Base-by-base conservation (phyloP, 2,329 filamentous ascomycete species). In the Exophiala xenobiotica region DNA sequence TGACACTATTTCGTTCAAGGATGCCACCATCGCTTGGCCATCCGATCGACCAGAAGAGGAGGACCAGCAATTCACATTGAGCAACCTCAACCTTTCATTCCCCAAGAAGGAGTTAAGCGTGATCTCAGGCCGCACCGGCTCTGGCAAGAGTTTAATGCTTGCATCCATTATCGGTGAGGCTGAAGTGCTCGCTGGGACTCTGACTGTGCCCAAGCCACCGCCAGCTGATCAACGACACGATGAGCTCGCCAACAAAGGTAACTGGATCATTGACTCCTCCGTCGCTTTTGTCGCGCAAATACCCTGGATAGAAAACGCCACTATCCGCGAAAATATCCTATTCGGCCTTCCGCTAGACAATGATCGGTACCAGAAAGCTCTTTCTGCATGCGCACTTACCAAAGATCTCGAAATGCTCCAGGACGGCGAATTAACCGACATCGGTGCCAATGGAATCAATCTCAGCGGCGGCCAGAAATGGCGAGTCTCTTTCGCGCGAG, bases 231-330 rank as follows among this genome's bases (percentile, higher is more conserved):
- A 86, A 22, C 77, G 85, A 29, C 78, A 79, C 55, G 85, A 88
- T 60, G 65, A 70, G 46, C 79, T 82, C 55, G 87, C 86, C 2
- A 85, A 70, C 11, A 70, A 63, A 40, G 68, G 68, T 3, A 74
- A 88, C 58, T 90, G 87, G 87, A 82, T 87, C 38, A 77, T 90
- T 12, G 78, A 83, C 6, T 78, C 78, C 2, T 79, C 85, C 1
- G 78, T 90, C 41, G 88, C 88, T 0, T 92, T 85, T 60, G 86
- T 91, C 26, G 81, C 85, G 1, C 87, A 91, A 64, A 89, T 87
- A 6, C 88, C 88, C 0, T 93, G 88, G 88, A 88, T 93, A 42
- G 88, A 92, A 64, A 92, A 91, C 61, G 86, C 85, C 1, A 87
- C 82, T 4, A 83, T 95, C 55, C 82, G 79, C 49, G 83, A 90